Conservation (phyloP, 2,329 filamentous ascomycete genomes). For the Diaporthe amygdali region DNA sequence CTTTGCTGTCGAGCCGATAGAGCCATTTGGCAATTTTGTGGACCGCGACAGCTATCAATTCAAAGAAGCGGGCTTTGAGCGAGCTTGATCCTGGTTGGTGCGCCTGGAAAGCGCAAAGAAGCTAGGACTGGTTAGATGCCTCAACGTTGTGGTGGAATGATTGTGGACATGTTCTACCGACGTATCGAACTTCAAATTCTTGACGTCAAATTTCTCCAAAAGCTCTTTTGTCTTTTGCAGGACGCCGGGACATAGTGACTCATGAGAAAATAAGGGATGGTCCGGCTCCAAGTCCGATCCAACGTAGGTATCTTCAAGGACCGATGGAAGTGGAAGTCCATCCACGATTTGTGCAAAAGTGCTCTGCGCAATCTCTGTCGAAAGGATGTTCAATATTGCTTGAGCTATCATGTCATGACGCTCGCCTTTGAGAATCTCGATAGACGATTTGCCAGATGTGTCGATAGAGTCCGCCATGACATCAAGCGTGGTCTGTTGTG, state of each 20-base stretch:
- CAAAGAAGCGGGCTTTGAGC: not conserved
- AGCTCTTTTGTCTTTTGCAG: not conserved
- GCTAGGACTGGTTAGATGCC: not conserved
- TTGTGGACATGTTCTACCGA: not conserved
- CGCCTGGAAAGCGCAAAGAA: not conserved
- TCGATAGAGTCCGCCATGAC: not conserved
- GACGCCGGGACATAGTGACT: not conserved
- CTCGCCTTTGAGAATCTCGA: not conserved
- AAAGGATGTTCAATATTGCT: not conserved
- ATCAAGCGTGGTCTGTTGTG: not conserved
- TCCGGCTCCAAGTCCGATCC: not conserved
- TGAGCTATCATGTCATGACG: not conserved
- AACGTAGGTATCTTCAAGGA: not conserved
- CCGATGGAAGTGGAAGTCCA: not conserved
- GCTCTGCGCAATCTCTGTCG: not conserved
- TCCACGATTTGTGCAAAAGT: not conserved
- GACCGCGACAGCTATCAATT: not conserved
- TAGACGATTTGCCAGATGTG: not conserved
- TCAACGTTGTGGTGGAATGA: not conserved
- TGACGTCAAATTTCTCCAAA: not conserved
- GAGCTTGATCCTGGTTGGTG: not conserved
- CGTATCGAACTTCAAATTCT: not conserved
- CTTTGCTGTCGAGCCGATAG: not conserved
- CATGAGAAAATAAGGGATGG: not conserved
- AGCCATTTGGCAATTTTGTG: not conserved